Base-by-base conservation (phyloP, 2,329 filamentous ascomycete species). In the Arthrobotrys megalospora region DNA sequence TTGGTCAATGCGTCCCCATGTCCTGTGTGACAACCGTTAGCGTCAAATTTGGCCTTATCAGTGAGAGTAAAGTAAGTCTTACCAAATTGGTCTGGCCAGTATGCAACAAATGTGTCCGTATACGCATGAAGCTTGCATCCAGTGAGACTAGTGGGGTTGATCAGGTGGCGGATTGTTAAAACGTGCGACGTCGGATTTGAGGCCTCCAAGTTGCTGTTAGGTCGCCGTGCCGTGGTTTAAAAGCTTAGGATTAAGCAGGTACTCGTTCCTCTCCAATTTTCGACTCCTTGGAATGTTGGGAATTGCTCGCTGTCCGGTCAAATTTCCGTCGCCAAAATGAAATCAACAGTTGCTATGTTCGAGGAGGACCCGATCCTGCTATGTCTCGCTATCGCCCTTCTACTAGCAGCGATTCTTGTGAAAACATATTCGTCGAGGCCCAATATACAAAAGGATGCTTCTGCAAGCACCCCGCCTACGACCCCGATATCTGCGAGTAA, bases 71-170 rank as follows among this genome's bases (percentile, higher is more conserved):
- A 16, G 47, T 50, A 10, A 16, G 19, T 24, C 48, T 32, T 58
- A 11, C 52, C 32, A 32, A 8, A 58, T 58, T 43, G 53, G 53
- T 60, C 53, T 43, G 16, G 34, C 53, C 53, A 36, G n/a, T 36
- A 55, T 55, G 50, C 50, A 55, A 55, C 50, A 60, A 55, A 60
- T 48, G 53, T 60, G 8, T 4, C 53, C 53, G 53, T 60, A 60
- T 14, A 41, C 53, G 34, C 53, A 60, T 60, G 36, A 60, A 41
- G 53, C 36, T 60, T 60, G 53, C 34, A 58, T 58, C 32, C 11
- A 14, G 32, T 11, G 16, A 58, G 52, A 58, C 52, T 58, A 58
- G 52, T 10, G 52, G 32, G 52, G n/a, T 21, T 38, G 32, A 38
- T 58, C 52, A 58, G 52, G 32, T 58, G 52, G 52, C 28, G 52